Evolutionary conservation across 179 eudicot species (phyloP).

Genomic region (Patellifolia procumbens): DNA sequence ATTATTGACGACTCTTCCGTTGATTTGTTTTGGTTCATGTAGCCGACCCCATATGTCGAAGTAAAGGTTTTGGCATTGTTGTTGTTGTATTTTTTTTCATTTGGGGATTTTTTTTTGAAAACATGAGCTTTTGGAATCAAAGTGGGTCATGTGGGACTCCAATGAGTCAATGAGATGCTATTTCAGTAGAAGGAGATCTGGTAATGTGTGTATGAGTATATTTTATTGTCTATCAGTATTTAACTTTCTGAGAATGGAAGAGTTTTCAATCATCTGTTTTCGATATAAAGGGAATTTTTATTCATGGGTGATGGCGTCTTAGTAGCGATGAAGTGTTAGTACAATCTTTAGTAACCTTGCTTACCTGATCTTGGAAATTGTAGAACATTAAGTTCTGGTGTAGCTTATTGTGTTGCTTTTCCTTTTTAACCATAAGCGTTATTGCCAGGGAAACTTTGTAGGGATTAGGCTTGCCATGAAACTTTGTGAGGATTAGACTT

Average conservation of each 20-base stretch:
- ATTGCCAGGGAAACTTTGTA: background rate
- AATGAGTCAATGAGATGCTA: background rate
- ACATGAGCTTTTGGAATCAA: background rate
- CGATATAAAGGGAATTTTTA: background rate
- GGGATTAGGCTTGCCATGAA: constrained; percentile 1
- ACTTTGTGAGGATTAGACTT: background rate
- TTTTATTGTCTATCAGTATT: background rate
- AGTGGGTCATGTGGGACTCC: background rate
- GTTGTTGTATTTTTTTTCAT: too few relatives aligned
- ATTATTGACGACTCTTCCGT: too few relatives aligned
- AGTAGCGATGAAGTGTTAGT: background rate
- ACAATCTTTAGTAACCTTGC: background rate
- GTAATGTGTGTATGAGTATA: background rate
- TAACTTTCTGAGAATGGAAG: background rate
- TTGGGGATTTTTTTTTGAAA: background rate
- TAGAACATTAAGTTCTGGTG: background rate
- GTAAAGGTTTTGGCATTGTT: too few relatives aligned
- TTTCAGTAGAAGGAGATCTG: background rate
- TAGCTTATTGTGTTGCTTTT: background rate
- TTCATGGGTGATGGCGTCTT: background rate
- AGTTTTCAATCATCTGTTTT: background rate
- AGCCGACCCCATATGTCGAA: too few relatives aligned
- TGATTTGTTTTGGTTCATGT: too few relatives aligned
- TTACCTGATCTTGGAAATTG: background rate
- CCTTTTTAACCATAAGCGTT: background rate